Evolutionary conservation across 2,329 filamentous ascomycete genomes (phyloP), one percentile per base, ranked within the genome.

Genomic region (Trichophyton rubrum): DNA sequence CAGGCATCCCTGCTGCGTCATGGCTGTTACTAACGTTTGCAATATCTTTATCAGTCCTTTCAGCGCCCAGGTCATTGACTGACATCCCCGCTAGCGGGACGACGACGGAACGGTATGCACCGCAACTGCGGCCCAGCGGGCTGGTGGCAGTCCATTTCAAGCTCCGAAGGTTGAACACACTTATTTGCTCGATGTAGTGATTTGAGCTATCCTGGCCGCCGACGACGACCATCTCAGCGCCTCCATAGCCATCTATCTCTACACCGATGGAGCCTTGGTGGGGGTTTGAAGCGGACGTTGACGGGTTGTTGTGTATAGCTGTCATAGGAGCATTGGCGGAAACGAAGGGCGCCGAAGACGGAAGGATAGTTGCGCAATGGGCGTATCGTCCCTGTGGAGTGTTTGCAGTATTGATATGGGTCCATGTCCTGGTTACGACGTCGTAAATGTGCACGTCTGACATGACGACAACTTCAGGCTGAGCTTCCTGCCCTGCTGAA

Each of bases 141-240:
- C 89, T 89, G 1, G 90, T 96, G 17, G 88, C 89, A 1, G 90
- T 96, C 93, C 93, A 99, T 74, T 93, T 95, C 62, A 97, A 77
- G 71, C 90, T 96, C 56, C 93, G 84, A 27, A 99, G 79, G 69
- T 99, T 99, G 79, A 99, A 99, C 2, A 99, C 90, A 71, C 90
- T 97, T 65, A 99, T 95, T 74, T 99, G 90, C 73, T 99, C 92
- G 66, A 99, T 99, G 70, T 99, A 99, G 72, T 96, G 91, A 72
- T 99, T 99, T n/a, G 87, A 87, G 59, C 89, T 93, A 70, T 99
- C 93, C 73, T 99, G 93, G 0, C 93, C 93, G 62, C 93, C 93
- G 6, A 97, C 91, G 13, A 99, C 87, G 4, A 99, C 83, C 92
- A 99, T 96, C 72, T 99, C 92, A 1, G 93, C 90, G 35, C 93